Evolutionary conservation across 2,329 filamentous ascomycete genomes (phyloP).

Genomic region (Microascus cirrosus): DNA sequence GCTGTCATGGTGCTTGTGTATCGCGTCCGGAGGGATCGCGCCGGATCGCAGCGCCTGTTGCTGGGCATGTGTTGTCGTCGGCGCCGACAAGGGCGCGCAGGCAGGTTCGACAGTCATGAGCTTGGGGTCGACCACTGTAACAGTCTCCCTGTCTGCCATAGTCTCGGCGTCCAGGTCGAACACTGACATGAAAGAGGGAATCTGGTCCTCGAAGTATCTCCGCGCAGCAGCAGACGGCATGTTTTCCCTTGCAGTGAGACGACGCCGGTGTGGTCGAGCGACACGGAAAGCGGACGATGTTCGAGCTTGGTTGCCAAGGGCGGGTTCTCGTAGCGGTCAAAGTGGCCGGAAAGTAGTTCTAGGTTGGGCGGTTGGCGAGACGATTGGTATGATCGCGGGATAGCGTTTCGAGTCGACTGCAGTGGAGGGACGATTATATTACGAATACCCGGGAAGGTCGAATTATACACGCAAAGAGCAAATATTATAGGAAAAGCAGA

Average conservation of each 20-base stretch:
- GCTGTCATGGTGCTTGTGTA: constrained; percentile 64
- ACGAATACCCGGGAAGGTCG: not conserved
- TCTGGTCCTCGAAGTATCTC: constrained; percentile 55
- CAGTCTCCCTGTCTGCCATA: constrained; percentile 40
- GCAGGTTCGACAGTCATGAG: constrained; percentile 33
- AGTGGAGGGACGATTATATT: constrained; percentile 1
- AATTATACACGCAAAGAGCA: constrained; percentile 1
- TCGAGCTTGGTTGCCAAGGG: not conserved
- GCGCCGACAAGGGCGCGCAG: constrained; percentile 20
- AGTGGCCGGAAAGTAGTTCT: not conserved
- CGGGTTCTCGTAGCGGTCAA: not conserved
- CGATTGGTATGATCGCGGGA: constrained; percentile 2
- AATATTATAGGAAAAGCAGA: not conserved
- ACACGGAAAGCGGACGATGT: not conserved
- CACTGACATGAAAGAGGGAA: constrained; percentile 68
- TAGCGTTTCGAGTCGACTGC: constrained; percentile 2
- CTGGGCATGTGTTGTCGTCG: constrained; percentile 9
- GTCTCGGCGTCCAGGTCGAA: constrained; percentile 53
- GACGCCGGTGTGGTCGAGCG: not conserved
- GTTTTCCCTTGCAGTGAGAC: constrained; percentile 14
- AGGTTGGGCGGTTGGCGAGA: not conserved
- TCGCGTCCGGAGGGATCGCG: constrained; percentile 31
- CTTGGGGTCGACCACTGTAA: constrained; percentile 43
- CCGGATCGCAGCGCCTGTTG: constrained; percentile 25
- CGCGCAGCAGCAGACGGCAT: constrained; percentile 54